phyloP scores from a whole-genome alignment of 495 filamentous ascomycete species.

The Penicillium pulvis region DNA sequence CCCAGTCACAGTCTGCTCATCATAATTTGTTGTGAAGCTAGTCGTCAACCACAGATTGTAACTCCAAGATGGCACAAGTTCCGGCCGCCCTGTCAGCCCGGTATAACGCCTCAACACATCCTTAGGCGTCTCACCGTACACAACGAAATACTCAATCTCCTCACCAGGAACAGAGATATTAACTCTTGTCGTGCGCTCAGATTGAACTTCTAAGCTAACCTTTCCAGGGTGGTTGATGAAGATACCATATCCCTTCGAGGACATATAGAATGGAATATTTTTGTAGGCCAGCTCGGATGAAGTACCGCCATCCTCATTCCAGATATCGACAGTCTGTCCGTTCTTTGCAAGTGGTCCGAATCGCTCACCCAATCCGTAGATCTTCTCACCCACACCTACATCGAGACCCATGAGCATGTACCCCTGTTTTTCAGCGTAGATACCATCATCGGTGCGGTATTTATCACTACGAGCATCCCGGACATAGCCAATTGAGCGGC shows the following conservation, averaged over 20 bases:
- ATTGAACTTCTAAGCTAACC: constrained; percentile 67
- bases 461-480: constrained; percentile 53
- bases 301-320: constrained; percentile 75
- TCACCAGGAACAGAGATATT: constrained; percentile 66
- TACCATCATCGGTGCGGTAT: constrained; percentile 50
- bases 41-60: constrained; percentile 74
- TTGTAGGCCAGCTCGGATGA: constrained; percentile 73
- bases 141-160: constrained; percentile 60
- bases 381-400: constrained; percentile 64
- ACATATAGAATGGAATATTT: constrained; percentile 72
- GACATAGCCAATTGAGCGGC: constrained; percentile 59
- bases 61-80: constrained; percentile 65
- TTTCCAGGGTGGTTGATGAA: constrained; percentile 64
- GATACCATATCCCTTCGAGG: constrained; percentile 68
- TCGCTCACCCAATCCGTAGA: constrained; percentile 70
- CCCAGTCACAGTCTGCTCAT: constrained; percentile 64
- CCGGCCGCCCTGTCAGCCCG: constrained; percentile 60
- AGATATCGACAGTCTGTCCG: constrained; percentile 66
- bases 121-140: constrained; percentile 68
- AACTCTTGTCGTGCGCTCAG: constrained; percentile 64
- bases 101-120: constrained; percentile 67
- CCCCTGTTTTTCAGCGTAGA: constrained; percentile 57
- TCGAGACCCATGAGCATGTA: constrained; percentile 66
- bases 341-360: constrained; percentile 73
- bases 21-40: constrained; percentile 70